phyloP scores from a whole-genome alignment of 2,329 filamentous ascomycete species.

The Cercospora zeae-maydis region DNA sequence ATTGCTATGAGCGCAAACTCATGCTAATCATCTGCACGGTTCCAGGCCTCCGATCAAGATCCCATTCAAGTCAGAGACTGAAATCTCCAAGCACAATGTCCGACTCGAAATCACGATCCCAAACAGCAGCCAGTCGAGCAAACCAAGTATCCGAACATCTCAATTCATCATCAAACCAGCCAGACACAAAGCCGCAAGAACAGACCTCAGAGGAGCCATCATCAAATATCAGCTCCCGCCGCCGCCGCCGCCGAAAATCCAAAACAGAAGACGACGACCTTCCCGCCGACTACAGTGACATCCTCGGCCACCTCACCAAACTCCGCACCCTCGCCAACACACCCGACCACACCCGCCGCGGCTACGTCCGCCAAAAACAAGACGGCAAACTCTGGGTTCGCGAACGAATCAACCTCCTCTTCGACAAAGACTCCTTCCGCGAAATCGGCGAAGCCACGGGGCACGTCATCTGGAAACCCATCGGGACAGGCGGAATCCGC shows the following conservation, averaged over 20 bases:
- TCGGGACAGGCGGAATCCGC: conserved; percentile 36
- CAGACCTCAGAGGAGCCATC: conserved; percentile 40
- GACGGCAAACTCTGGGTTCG: conserved; percentile 64
- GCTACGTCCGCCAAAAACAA: conserved; percentile 61
- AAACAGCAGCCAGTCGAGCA: conserved; percentile 28
- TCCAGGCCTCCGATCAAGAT: too few relatives aligned
- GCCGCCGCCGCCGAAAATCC: conserved; percentile 32
- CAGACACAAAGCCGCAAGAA: neutral
- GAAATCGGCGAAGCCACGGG: conserved; percentile 61
- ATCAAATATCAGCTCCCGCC: conserved; percentile 24
- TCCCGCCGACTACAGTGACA: conserved; percentile 60
- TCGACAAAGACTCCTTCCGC: conserved; percentile 54
- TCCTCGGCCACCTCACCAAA: conserved; percentile 54
- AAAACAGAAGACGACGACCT: conserved; percentile 42
- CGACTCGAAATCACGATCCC: neutral
- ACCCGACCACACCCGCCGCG: conserved; percentile 52
- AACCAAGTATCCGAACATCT: conserved; percentile 33
- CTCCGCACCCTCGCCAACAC: conserved; percentile 54
- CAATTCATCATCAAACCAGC: neutral
- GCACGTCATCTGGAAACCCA: conserved; percentile 56
- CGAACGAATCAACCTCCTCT: conserved; percentile 57
- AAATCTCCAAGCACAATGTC: neutral
- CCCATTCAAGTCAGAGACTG: neutral
- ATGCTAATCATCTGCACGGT: neutral
- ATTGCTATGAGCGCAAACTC: neutral